phyloP scores from a whole-genome alignment of 345 rosid species.

The Kandelia obovata region DNA sequence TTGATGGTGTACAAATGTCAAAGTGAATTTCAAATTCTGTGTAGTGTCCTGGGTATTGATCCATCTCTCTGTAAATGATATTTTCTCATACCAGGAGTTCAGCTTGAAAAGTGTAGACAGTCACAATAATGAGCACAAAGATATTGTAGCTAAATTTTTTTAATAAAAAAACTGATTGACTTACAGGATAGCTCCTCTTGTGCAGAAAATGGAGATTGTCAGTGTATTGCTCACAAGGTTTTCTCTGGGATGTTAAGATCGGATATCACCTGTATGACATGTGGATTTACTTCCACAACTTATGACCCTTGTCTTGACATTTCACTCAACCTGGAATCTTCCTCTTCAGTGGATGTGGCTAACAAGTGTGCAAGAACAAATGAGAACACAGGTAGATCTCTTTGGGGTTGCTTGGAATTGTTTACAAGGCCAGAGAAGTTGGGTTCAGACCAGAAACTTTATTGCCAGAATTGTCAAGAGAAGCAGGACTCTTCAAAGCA shows the following conservation, averaged over 20 bases:
- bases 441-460: slow-evolving; percentile 28
- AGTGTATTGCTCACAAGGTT: slow-evolving; percentile 29
- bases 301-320: slow-evolving; percentile 32
- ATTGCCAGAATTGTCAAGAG: slow-evolving; percentile 28
- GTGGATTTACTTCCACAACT: slow-evolving; percentile 32
- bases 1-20: neutral
- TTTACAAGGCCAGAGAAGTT: slow-evolving; percentile 33
- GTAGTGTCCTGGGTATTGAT: neutral
- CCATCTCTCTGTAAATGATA: neutral
- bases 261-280: slow-evolving; percentile 29
- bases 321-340: slow-evolving; percentile 21
- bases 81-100: no score
- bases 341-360: slow-evolving; percentile 4
- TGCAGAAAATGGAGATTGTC: slow-evolving; percentile 28
- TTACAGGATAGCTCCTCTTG: slow-evolving; percentile 1
- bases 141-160: neutral
- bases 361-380: slow-evolving; percentile 16
- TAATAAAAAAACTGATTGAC: neutral
- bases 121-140: no score
- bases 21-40: slow-evolving; percentile 1
- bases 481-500: slow-evolving; percentile 25
- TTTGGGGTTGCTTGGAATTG: slow-evolving; percentile 27
- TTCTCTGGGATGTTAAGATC: slow-evolving; percentile 33
- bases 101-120: no score
- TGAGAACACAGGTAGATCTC: slow-evolving; percentile 14